These are phyloP conservation scores for Teunomyces cretensis DNA, from an alignment of 805 yeast genomes.

Conservation along the genomic window DNA sequence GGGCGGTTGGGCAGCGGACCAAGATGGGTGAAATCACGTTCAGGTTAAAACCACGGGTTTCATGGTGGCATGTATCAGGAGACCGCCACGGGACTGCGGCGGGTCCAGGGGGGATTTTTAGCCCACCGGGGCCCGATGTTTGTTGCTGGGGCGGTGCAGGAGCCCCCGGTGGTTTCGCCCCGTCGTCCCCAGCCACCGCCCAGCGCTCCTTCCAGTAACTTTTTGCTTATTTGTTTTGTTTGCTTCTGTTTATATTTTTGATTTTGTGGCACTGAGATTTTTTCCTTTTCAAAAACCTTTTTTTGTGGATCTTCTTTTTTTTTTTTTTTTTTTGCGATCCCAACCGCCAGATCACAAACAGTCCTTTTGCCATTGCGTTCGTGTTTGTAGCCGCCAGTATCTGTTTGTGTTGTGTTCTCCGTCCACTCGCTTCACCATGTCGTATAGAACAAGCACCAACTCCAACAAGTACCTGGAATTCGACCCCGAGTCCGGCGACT, in stretches of 20 bases:
- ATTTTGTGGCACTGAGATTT: neutral
- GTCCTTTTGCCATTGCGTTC: neutral
- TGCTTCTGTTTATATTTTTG: neutral
- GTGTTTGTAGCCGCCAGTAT: neutral
- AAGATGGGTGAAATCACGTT: no score
- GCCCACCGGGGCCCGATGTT: no score
- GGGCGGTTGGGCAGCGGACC: no score
- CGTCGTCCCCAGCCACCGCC: neutral
- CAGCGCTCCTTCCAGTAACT: neutral
- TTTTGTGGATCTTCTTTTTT: neutral
- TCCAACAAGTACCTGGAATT: constrained; percentile 36
- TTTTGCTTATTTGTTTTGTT: neutral
- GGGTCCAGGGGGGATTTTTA: no score
- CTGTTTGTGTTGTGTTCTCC: neutral
- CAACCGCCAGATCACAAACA: constrained; percentile 6
- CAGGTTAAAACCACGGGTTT: no score
- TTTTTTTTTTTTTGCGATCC: neutral
- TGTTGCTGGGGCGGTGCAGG: no score
- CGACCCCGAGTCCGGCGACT: constrained; percentile 39
- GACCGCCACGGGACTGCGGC: no score
- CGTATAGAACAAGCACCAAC: constrained; percentile 26
- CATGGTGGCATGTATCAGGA: neutral
- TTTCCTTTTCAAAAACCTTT: neutral
- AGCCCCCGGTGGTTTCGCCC: no score
- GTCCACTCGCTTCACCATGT: constrained; percentile 17